phyloP scores from a whole-genome alignment of 2,329 filamentous ascomycete species.

The Aspergillus novofumigatus region DNA sequence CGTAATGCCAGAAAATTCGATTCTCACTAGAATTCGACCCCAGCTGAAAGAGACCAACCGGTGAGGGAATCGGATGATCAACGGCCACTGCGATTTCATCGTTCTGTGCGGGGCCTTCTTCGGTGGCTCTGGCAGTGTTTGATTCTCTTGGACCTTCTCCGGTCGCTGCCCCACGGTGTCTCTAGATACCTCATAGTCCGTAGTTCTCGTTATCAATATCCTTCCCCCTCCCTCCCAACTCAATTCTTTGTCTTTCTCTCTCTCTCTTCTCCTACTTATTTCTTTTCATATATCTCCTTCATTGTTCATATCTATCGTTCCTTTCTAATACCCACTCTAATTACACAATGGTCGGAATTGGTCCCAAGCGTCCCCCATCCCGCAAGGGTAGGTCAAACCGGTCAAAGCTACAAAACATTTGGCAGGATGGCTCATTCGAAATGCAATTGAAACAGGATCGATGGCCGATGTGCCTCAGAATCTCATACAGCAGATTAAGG shows the following conservation, averaged over 20 bases:
- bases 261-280: not conserved
- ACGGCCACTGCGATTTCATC: not conserved
- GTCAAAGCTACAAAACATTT: not conserved
- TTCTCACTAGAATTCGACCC: not conserved
- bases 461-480: conserved; percentile 87
- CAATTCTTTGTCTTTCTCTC: not conserved
- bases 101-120: not conserved
- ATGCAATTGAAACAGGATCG: conserved; percentile 57
- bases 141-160: not conserved
- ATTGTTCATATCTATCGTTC: not conserved
- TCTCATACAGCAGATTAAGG: conserved; percentile 74
- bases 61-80: conserved; percentile 5
- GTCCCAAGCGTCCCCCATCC: conserved; percentile 61
- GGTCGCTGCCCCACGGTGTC: conserved; percentile 22
- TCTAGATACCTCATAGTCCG: not conserved
- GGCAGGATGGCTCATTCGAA: not conserved
- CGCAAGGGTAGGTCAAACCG: conserved; percentile 63
- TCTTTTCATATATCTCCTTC: conserved; percentile 1
- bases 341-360: conserved; percentile 59
- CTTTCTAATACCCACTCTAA: not conserved
- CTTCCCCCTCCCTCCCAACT: conserved; percentile 1
- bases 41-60: not conserved
- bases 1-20: not conserved
- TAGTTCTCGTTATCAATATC: conserved; percentile 15
- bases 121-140: not conserved